phyloP scores from a whole-genome alignment of 2,329 filamentous ascomycete species.

The Fusarium redolens region DNA sequence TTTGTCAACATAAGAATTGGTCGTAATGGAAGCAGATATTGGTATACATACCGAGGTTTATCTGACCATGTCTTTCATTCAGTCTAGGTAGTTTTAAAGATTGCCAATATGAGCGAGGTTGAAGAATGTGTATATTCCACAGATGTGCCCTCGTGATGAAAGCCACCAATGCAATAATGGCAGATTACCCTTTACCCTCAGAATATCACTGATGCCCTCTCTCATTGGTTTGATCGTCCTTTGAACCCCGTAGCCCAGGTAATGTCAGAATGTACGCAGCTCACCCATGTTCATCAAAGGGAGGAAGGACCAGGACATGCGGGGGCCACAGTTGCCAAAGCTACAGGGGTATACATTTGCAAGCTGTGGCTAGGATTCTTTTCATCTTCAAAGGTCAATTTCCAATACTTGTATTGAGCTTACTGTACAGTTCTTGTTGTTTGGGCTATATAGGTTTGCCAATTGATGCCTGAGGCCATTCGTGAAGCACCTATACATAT shows the following conservation, averaged over 20 bases:
- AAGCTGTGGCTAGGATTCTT: not conserved
- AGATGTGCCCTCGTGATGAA: not conserved
- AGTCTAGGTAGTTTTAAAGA: not conserved
- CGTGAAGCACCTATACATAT: not conserved
- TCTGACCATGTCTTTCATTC: not conserved
- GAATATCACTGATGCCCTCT: not conserved
- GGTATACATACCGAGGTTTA: not conserved
- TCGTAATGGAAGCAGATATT: not conserved
- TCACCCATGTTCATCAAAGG: not conserved
- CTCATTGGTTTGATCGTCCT: not conserved
- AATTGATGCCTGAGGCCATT: rapidly evolving
- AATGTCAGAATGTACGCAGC: not conserved
- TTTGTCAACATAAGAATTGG: not conserved
- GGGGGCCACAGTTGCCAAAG: not conserved
- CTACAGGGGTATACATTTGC: not conserved
- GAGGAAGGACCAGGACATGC: not conserved
- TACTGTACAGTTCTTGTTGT: rapidly evolving
- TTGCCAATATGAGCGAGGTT: not conserved
- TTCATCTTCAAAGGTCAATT: not conserved
- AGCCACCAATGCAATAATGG: not conserved
- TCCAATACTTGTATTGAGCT: not conserved
- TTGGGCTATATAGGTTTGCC: not conserved
- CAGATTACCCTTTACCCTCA: not conserved
- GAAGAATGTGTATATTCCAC: not conserved
- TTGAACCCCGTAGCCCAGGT: not conserved